These are phyloP conservation scores for Cornus florida DNA, from an alignment of 148 eudicot genomes.

Conservation along the genomic window DNA sequence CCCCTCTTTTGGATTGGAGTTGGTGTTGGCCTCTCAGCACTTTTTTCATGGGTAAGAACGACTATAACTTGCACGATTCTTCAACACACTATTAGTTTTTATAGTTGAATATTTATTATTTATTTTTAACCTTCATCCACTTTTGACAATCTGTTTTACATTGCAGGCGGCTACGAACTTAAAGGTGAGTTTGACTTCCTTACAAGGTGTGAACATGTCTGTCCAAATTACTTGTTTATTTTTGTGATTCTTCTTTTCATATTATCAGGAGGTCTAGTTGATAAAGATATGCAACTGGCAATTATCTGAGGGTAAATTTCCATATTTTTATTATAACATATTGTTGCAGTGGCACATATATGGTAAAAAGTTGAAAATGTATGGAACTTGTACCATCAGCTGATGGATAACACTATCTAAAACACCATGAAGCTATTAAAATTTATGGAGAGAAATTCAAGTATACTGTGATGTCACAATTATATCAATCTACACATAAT, in stretches of 20 bases:
- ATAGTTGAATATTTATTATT: no score
- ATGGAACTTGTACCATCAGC: not conserved
- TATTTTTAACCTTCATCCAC: not conserved
- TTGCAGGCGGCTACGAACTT: constrained; percentile 56
- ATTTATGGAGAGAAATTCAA: no score
- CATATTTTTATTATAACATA: no score
- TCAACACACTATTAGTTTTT: not conserved
- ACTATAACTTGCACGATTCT: constrained; percentile 6
- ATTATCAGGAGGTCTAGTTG: not conserved
- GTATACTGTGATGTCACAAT: no score
- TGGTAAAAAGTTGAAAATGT: not conserved
- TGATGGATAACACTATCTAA: no score
- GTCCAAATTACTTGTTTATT: not conserved
- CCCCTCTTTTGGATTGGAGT: constrained; percentile 96
- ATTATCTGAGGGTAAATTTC: not conserved
- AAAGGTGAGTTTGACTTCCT: constrained; percentile 53
- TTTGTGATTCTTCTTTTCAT: not conserved
- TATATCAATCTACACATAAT: no score
- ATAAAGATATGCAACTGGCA: no score
- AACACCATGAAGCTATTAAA: no score
- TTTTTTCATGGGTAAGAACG: constrained; percentile 66
- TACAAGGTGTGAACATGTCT: not conserved
- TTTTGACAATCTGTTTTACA: constrained; percentile 19
- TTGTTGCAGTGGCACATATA: not conserved
- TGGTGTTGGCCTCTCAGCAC: constrained; percentile 87